Evolutionary conservation across 2,329 filamentous ascomycete genomes (phyloP), one percentile per base, ranked within the genome.

Genomic region (Diaporthe eres): DNA sequence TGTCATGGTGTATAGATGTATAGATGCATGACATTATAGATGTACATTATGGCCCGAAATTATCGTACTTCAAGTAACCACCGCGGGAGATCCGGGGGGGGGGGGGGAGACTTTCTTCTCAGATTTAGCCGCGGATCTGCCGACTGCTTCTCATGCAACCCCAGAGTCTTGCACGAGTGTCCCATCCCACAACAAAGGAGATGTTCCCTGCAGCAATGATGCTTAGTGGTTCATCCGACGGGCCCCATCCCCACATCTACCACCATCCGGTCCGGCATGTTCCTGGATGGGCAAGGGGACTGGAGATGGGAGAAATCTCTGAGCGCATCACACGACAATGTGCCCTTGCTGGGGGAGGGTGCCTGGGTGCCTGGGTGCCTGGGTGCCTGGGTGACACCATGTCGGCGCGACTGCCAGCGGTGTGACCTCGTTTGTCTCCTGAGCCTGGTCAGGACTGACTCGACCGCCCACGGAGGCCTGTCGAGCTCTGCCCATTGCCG

Each of bases 111-210:
- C n/a, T n/a, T 58, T 22, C 19, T 19, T 8, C 15, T 39, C 34
- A 12, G 19, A 68, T 53, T 68, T 68, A 68, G 47, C 65, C 65
- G 65, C 31, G 49, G 34, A 68, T 68, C 47, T 68, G 47, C 65
- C 65, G 65, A 19, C 31, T 13, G 13, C 8, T 15, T 25, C 22
- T 17, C 61, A 49, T 49, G 42, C 42, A 31, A 68, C 44, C 28
- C 31, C 65, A 28, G 65, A 68, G 65, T 25, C 31, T 44, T 37
- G 31, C 47, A 39, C 47, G 31, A 19, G 6, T 68, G 19, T 47
- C 25, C 34, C 39, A 31, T 47, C 39, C 39, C 39, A 13, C n/a
- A 15, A 19, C 25, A 49, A 15, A 19, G 15, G n/a, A 65, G 8
- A 49, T 17, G 12, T 37, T 68, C 44, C 28, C 63, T 68, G 63